Evolutionary conservation across 1,284 basidiomycete species (phyloP).

Genomic region (Porphyrellus sp.): DNA sequence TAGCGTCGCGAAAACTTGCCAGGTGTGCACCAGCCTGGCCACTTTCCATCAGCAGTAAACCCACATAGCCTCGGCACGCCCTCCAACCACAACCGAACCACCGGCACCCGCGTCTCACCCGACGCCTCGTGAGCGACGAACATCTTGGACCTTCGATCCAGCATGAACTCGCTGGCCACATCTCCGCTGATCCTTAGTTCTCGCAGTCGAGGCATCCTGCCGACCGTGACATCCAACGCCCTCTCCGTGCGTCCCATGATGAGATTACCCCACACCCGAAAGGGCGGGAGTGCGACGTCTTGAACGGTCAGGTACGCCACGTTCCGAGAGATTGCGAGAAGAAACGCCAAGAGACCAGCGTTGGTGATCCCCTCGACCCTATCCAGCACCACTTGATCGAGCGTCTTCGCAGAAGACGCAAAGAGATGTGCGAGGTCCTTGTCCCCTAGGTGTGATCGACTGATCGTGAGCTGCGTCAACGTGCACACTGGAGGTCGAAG

Average conservation of each 20-base stretch:
- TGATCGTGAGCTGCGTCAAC: conserved; percentile 21
- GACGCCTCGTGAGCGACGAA: conserved; percentile 6
- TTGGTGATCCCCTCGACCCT: conserved; percentile 25
- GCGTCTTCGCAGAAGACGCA: conserved; percentile 12
- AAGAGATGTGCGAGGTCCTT: conserved; percentile 19
- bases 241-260: conserved; percentile 21
- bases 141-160: conserved; percentile 20
- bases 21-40: conserved; percentile 24
- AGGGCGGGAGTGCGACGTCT: conserved; percentile 18
- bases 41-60: conserved; percentile 22
- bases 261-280: conserved; percentile 17
- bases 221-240: conserved; percentile 20
- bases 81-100: conserved; percentile 22
- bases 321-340: conserved; percentile 13
- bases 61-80: conserved; percentile 24
- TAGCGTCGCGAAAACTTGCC: neutral
- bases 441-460: conserved; percentile 15
- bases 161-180: conserved; percentile 29
- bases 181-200: conserved; percentile 25
- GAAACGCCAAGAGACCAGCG: conserved; percentile 18
- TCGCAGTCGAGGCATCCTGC: conserved; percentile 18
- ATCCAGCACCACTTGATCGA: conserved; percentile 23
- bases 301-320: conserved; percentile 16
- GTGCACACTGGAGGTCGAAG: conserved; percentile 19
- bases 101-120: conserved; percentile 2